phyloP scores from a whole-genome alignment of 768 basidiomycete species.

The Sarcodon aspratus region DNA sequence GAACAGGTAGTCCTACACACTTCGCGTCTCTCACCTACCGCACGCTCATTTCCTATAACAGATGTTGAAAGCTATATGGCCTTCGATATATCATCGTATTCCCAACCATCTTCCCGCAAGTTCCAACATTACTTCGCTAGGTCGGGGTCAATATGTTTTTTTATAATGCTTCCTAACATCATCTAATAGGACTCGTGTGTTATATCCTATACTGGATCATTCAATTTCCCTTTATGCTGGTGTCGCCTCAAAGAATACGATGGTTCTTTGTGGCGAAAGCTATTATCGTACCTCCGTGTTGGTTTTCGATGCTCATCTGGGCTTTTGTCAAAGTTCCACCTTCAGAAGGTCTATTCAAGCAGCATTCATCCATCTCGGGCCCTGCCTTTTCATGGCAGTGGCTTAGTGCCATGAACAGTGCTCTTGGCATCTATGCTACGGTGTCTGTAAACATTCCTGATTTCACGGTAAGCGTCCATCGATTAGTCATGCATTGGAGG shows the following conservation, averaged over 20 bases:
- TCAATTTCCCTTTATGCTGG: slow-evolving; percentile 63
- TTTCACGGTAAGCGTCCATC: slow-evolving; percentile 41
- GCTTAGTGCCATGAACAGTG: slow-evolving; percentile 67
- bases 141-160: slow-evolving; percentile 19
- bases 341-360: slow-evolving; percentile 42
- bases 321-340: slow-evolving; percentile 59
- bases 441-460: slow-evolving; percentile 77
- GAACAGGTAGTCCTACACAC: slow-evolving; percentile 33
- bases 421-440: slow-evolving; percentile 64
- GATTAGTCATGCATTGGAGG: background rate
- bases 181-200: slow-evolving; percentile 46
- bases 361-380: slow-evolving; percentile 40
- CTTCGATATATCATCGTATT: slow-evolving; percentile 41
- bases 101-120: slow-evolving; percentile 50
- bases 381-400: slow-evolving; percentile 63
- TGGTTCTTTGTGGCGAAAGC: slow-evolving; percentile 64
- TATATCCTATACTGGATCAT: slow-evolving; percentile 73
- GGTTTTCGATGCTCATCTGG: slow-evolving; percentile 66
- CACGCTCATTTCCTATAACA: background rate
- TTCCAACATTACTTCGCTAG: slow-evolving; percentile 53
- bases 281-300: slow-evolving; percentile 30
- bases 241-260: slow-evolving; percentile 70
- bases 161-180: background rate
- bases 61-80: slow-evolving; percentile 81
- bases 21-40: background rate